Evolutionary conservation across 352 stramenopile species (phyloP), one percentile per base, ranked within the genome.

Genomic region (Thalassiosira livingstoniorum): DNA sequence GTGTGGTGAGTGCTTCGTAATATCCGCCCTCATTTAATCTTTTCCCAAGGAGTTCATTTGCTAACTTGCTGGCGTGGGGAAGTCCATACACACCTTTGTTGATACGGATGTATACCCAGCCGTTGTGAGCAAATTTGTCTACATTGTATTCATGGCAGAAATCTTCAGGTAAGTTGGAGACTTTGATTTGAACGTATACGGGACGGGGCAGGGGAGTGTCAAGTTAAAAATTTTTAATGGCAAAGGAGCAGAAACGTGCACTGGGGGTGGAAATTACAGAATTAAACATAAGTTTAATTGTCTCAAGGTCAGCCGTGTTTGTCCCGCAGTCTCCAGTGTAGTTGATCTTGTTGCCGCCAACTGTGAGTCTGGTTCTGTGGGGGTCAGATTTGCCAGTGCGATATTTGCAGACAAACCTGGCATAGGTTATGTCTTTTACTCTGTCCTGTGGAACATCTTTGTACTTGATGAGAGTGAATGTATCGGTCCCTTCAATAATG

Each of bases 341-440:
- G 13, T 35, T 55, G 47, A 80, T 80, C 21, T 15, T 42, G 31
- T 74, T 80, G n/a, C 60, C 61, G 4, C 57, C 72, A 32, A 80
- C 47, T 18, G 72, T 72, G 34, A 80, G 73, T 27, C 60, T 13
- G 3, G 64, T 74, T 25, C 34, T 35, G 18, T 51, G 7, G 18
- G 42, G 18, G 42, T 51, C 42, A 18, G 7, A 7, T 18, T 51
- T 51, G 7, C 18, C 7, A 18, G 42, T 7, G 7, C 42, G 42
- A 18, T 18, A 7, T 7, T 51, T 18, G 42, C 18, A n/a, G n/a
- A n/a, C n/a, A n/a, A n/a, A n/a, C n/a, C n/a, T n/a, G n/a, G n/a
- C n/a, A n/a, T n/a, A n/a, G 7, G 42, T 51, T 18, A 51, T 18
- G 42, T 51, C 18, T 7, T 51, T 7, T 18, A 7, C 7, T 7